Evolutionary conservation across 257 asterid genomes (phyloP).

Genomic region (Pogostemon cablin): DNA sequence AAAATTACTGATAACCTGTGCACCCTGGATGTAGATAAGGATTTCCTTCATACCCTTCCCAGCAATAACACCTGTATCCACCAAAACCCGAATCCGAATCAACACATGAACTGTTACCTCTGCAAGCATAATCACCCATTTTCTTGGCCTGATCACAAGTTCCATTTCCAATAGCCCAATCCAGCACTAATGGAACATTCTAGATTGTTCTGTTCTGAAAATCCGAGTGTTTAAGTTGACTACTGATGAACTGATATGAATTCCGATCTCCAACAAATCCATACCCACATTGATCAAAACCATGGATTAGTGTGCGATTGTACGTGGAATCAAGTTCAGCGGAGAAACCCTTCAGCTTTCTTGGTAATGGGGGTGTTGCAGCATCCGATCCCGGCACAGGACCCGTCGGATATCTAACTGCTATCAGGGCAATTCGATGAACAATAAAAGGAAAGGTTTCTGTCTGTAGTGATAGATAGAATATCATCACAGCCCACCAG

Average conservation of each 20-base stretch:
- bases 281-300: neutral
- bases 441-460: neutral
- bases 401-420: neutral
- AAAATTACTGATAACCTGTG: constrained; percentile 22
- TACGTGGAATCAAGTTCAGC: neutral
- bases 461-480: neutral
- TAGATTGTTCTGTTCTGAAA: constrained; percentile 6
- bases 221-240: neutral
- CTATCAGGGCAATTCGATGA: no score
- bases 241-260: neutral
- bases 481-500: constrained; percentile 44
- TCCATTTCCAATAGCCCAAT: constrained; percentile 31
- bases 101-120: neutral
- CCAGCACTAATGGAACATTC: constrained; percentile 27
- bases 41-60: no score
- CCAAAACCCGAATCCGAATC: neutral
- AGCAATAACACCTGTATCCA: neutral
- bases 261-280: constrained; percentile 3
- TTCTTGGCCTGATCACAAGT: constrained; percentile 5
- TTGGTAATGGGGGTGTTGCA: no score
- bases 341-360: no score
- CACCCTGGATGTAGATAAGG: constrained; percentile 33
- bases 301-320: neutral
- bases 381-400: no score
- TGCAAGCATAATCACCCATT: constrained; percentile 9